Conservation (phyloP, 1,284 basidiomycete species). For the Cutaneotrichosporon mucoides region DNA sequence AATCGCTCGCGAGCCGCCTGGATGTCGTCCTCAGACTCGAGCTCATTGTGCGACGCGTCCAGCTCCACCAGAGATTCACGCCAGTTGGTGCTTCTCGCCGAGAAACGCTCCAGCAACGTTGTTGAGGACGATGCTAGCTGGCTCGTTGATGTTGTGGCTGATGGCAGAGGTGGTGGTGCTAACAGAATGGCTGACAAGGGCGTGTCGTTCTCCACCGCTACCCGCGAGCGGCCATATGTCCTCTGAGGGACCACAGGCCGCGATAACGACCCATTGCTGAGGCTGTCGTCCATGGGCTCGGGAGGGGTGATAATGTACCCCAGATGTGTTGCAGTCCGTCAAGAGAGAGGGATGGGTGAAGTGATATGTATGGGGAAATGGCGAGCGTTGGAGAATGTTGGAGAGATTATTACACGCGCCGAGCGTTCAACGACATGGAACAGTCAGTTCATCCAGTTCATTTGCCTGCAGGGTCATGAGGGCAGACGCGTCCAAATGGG, state of each 20-base stretch:
- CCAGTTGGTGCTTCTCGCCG: neutral
- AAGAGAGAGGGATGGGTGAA: too few relatives aligned
- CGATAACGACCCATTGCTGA: too few relatives aligned
- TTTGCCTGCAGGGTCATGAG: neutral
- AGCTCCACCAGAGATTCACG: neutral
- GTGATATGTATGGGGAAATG: too few relatives aligned
- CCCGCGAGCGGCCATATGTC: neutral
- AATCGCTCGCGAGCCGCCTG: neutral
- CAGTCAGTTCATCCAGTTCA: too few relatives aligned
- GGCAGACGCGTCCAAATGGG: neutral
- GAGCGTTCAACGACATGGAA: too few relatives aligned
- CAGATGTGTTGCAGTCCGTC: too few relatives aligned
- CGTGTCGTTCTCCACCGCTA: neutral
- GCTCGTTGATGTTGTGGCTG: too few relatives aligned
- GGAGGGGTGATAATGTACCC: too few relatives aligned
- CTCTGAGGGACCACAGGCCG: neutral
- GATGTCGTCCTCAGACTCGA: neutral
- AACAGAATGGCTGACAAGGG: neutral
- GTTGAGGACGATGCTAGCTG: neutral
- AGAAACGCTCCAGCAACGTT: neutral
- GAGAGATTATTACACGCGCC: too few relatives aligned
- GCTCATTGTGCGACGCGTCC: neutral
- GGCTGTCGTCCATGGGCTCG: too few relatives aligned
- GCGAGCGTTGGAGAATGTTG: too few relatives aligned
- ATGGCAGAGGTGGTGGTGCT: neutral